Evolutionary conservation across 345 rosid genomes (phyloP).

Genomic region (Punica granatum): DNA sequence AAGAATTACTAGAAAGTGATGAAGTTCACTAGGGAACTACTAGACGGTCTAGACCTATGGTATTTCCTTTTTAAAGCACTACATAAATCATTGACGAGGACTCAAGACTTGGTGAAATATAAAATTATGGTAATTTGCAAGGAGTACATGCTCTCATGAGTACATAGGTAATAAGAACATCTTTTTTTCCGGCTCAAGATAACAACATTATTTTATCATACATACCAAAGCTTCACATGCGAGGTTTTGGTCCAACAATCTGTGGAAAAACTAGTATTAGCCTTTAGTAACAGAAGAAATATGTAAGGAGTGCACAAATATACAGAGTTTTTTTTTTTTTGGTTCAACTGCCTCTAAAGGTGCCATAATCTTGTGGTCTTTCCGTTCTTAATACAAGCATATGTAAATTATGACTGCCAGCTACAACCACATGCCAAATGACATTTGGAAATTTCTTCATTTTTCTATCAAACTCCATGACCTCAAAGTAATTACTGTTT

Average conservation of each 20-base stretch:
- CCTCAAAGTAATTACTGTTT: background rate
- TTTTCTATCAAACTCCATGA: background rate
- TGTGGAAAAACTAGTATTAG: constrained; percentile 25
- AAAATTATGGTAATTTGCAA: background rate
- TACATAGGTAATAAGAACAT: background rate
- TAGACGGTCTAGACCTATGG: background rate
- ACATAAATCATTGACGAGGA: no score
- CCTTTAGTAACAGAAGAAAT: background rate
- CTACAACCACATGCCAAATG: background rate
- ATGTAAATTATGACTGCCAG: no score
- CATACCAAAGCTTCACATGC: constrained; percentile 73
- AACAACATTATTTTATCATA: constrained; percentile 2
- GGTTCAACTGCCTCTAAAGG: background rate
- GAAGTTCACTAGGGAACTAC: background rate
- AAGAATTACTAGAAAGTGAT: background rate
- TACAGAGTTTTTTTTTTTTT: background rate
- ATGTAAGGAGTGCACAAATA: background rate
- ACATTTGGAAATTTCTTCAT: background rate
- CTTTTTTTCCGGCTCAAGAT: background rate
- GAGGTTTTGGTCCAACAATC: constrained; percentile 83
- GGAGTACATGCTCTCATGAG: background rate
- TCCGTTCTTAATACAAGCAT: background rate
- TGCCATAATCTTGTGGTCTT: background rate
- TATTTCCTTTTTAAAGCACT: no score
- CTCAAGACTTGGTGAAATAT: background rate